Conservation (phyloP, 1,284 basidiomycete species). For the Rhodotorula mucilaginosa region DNA sequence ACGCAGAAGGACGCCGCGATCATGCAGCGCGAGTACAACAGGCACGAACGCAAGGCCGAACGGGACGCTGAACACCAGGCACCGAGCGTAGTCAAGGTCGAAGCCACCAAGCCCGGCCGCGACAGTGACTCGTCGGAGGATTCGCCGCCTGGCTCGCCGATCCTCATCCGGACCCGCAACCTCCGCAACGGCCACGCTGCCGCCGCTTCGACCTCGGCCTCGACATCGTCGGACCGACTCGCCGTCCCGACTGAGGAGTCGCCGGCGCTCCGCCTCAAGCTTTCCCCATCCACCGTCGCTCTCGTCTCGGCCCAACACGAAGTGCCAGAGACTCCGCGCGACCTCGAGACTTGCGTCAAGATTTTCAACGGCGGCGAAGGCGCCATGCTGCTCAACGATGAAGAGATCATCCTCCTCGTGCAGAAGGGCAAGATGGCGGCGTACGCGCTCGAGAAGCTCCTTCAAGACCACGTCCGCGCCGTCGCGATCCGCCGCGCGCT, state of each 20-base stretch:
- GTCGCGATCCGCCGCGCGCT: constrained; percentile 83
- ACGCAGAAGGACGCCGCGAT: constrained; percentile 41
- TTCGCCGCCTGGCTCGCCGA: constrained; percentile 43
- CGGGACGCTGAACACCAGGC: constrained; percentile 35
- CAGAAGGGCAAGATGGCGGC: constrained; percentile 91
- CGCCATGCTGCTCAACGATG: constrained; percentile 69
- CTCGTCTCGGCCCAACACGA: constrained; percentile 33
- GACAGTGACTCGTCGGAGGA: constrained; percentile 36
- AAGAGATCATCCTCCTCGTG: constrained; percentile 84
- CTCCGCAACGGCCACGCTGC: constrained; percentile 12
- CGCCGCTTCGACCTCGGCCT: background rate
- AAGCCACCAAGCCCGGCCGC: constrained; percentile 10
- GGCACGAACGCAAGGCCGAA: constrained; percentile 31
- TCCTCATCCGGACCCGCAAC: constrained; percentile 39
- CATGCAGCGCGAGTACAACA: constrained; percentile 43
- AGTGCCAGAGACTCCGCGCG: constrained; percentile 38
- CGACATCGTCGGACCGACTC: constrained; percentile 5
- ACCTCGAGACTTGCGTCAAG: constrained; percentile 74
- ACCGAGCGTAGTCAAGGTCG: constrained; percentile 29
- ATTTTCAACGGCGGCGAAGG: constrained; percentile 75
- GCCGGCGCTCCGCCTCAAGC: constrained; percentile 26
- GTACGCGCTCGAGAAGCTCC: constrained; percentile 90
- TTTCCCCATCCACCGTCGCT: constrained; percentile 53
- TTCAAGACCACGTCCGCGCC: constrained; percentile 82
- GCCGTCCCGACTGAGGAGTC: constrained; percentile 11